Conservation (phyloP, 495 filamentous ascomycete genomes). For the Penicillium ochrochloron region DNA sequence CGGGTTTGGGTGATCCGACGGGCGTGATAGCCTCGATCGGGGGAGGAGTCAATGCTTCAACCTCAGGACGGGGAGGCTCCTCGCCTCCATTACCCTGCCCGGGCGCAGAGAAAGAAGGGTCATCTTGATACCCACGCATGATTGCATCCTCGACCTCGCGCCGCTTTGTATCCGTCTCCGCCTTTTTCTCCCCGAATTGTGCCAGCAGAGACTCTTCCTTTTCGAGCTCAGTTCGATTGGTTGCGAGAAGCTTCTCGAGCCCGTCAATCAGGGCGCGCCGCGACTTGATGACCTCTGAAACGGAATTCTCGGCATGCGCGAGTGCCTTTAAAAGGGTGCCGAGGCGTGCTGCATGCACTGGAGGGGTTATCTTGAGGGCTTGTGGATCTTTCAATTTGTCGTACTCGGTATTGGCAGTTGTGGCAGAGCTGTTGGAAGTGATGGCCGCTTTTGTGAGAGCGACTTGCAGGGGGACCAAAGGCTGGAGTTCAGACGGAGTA, state of each 20-base stretch:
- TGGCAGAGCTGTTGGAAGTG: constrained; percentile 61
- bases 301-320: constrained; percentile 87
- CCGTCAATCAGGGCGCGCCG: constrained; percentile 75
- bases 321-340: constrained; percentile 84
- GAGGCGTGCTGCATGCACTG: constrained; percentile 90
- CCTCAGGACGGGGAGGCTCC: constrained; percentile 69
- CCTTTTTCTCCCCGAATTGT: constrained; percentile 62
- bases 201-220: constrained; percentile 67
- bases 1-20: constrained; percentile 47
- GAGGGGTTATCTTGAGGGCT: constrained; percentile 69
- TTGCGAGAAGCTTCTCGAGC: constrained; percentile 79
- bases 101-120: constrained; percentile 40
- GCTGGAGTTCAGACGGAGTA: constrained; percentile 75
- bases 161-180: constrained; percentile 74
- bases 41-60: constrained; percentile 85
- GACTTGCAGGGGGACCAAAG: constrained; percentile 72
- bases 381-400: constrained; percentile 75
- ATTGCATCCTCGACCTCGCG: constrained; percentile 88
- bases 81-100: constrained; percentile 45
- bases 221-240: constrained; percentile 69
- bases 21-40: constrained; percentile 57
- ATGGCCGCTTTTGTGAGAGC: constrained; percentile 71
- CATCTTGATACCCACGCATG: constrained; percentile 69
- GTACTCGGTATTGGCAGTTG: constrained; percentile 77
- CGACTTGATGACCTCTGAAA: constrained; percentile 87